These are phyloP conservation scores for Pichia heedii DNA, from an alignment of 805 yeast species.

Conservation along the genomic window DNA sequence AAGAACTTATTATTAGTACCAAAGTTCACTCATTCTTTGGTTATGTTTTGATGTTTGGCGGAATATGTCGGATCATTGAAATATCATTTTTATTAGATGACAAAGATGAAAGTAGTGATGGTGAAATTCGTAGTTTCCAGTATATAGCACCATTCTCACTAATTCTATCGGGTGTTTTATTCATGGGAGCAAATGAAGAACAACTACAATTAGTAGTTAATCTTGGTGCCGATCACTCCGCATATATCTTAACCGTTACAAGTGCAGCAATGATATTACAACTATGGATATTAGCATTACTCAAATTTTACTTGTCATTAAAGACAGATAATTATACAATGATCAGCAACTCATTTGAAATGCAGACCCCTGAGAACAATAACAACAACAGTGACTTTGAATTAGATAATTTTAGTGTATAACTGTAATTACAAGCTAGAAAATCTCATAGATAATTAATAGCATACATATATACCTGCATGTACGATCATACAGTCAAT, in stretches of 20 bases:
- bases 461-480: too few relatives aligned
- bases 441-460: neutral
- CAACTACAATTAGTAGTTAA: slow-evolving; percentile 63
- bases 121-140: slow-evolving; percentile 62
- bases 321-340: neutral
- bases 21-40: slow-evolving; percentile 88
- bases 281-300: slow-evolving; percentile 53
- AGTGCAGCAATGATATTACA: slow-evolving; percentile 68
- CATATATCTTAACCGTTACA: slow-evolving; percentile 63
- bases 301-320: slow-evolving; percentile 45
- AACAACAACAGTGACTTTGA: neutral
- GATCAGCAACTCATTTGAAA: neutral
- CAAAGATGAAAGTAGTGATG: slow-evolving; percentile 31
- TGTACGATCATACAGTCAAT: too few relatives aligned
- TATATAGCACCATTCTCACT: slow-evolving; percentile 78
- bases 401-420: neutral
- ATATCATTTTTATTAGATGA: slow-evolving; percentile 71
- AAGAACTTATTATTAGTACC: slow-evolving; percentile 66
- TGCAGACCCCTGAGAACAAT: neutral
- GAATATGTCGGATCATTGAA: slow-evolving; percentile 66
- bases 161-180: slow-evolving; percentile 67
- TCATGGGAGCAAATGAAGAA: slow-evolving; percentile 92
- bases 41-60: slow-evolving; percentile 67
- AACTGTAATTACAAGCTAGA: too few relatives aligned
- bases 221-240: slow-evolving; percentile 75